Evolutionary conservation across 2,329 filamentous ascomycete species (phyloP), one percentile per base, ranked within the genome.

Genomic region (Fusarium buharicum): DNA sequence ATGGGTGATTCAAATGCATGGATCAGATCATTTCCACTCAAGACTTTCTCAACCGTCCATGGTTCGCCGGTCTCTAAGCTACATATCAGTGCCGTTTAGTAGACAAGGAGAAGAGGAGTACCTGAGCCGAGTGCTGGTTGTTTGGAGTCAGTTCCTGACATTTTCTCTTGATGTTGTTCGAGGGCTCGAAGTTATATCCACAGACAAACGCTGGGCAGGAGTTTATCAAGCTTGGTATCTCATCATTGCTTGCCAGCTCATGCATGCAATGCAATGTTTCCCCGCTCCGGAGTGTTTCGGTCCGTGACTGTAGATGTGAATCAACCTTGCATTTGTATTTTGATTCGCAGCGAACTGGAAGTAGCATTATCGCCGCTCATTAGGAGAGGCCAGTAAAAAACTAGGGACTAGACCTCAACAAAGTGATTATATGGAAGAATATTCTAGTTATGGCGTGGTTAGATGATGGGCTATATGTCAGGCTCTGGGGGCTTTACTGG

Each of bases 1-100:
- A 98, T 75, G 0, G 94, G 93, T 1, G 93, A 95, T 57, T 80
- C 75, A 8, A 90, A 84, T 52, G 85, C 81, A 66, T 87, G 81
- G 20, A 78, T 73, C 3, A 85, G 84, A 82, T 84, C 64, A 24
- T 66, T 68, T 58, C 83, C 82, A 28, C 81, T 79, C 34, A 96
- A 82, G 31, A 90, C 91, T 65, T 83, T 83, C 53, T 84, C 79
- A 3, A 86, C 82, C 0, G 79, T 77, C 85, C 85, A 88, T 39
- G 37, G 17, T 20, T 62, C 62, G 5, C 34, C 22, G 9, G 27
- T 22, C 14, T 39, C 63, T 67, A 10, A 34, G 11, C 24, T 14
- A 10, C 16, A 4, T 12, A 13, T 66, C 28, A 66, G 36, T 12
- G 16, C 9, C n/a, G 31, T 17, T 24, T n/a, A 14, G 2, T 14